Evolutionary conservation across 2,329 filamentous ascomycete species (phyloP).

Genomic region (Orbilia javanica): DNA sequence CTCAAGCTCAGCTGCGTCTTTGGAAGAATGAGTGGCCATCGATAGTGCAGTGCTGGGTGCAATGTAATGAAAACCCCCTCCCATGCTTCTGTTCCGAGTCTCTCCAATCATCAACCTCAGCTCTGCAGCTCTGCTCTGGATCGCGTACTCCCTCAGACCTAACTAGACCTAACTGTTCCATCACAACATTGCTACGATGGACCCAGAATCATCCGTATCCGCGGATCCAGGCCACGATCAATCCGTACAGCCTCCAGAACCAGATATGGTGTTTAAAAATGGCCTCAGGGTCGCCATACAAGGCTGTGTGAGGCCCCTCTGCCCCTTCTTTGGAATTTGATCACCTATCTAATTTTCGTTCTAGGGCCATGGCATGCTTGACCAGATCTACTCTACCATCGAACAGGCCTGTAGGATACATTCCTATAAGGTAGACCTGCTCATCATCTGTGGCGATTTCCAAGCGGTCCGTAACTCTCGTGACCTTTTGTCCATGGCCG

Average conservation of each 20-base stretch:
- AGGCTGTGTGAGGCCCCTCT: constrained; percentile 78
- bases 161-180: background rate
- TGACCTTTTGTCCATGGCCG: constrained; percentile 89
- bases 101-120: background rate
- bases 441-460: constrained; percentile 97
- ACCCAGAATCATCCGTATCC: constrained; percentile 24
- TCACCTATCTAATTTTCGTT: constrained; percentile 20
- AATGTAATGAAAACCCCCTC: background rate
- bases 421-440: constrained; percentile 76
- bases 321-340: constrained; percentile 1
- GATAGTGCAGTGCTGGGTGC: too few relatives aligned
- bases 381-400: constrained; percentile 89
- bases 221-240: constrained; percentile 14
- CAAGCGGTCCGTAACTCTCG: constrained; percentile 90
- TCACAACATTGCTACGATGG: constrained; percentile 24
- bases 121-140: background rate
- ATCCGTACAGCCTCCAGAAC: background rate
- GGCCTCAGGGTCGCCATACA: constrained; percentile 83
- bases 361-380: constrained; percentile 88
- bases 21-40: background rate
- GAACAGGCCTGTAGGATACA: constrained; percentile 73
- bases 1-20: background rate
- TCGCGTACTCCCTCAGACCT: background rate
- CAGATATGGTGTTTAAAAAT: constrained; percentile 60
- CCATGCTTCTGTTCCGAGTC: background rate